Evolutionary conservation across 257 asterid genomes (phyloP).

Genomic region (Henckelia pumila): DNA sequence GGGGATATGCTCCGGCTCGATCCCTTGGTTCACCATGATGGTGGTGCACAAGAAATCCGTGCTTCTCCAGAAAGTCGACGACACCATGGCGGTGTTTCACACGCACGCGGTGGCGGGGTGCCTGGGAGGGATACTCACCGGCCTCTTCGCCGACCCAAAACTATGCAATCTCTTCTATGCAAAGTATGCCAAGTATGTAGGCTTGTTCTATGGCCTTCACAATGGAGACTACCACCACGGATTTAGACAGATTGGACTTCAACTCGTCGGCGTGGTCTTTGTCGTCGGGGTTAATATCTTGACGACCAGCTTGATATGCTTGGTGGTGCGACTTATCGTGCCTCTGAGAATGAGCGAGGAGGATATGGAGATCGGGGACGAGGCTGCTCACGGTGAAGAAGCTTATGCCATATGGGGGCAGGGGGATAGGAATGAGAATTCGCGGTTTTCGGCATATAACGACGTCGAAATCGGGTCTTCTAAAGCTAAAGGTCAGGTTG

Average conservation of each 20-base stretch:
- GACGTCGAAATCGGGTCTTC: constrained; percentile 38
- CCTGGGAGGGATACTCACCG: constrained; percentile 67
- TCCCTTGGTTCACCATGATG: constrained; percentile 86
- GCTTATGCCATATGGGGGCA: constrained; percentile 83
- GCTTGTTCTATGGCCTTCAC: constrained; percentile 53
- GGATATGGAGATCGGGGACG: constrained; percentile 72
- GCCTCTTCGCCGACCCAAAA: constrained; percentile 55
- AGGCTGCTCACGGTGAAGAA: constrained; percentile 77
- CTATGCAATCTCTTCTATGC: constrained; percentile 51
- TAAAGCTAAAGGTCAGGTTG: constrained; percentile 33
- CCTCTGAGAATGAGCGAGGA: constrained; percentile 68
- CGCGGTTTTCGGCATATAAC: constrained; percentile 41
- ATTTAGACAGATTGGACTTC: constrained; percentile 56
- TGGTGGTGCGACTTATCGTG: constrained; percentile 40
- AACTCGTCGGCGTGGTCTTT: constrained; percentile 43
- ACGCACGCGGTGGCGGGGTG: constrained; percentile 72
- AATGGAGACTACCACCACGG: constrained; percentile 30
- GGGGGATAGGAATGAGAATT: constrained; percentile 57
- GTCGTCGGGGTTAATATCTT: constrained; percentile 40
- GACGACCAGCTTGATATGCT: constrained; percentile 50
- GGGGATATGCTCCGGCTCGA: constrained; percentile 74
- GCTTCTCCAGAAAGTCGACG: constrained; percentile 69
- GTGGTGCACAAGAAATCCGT: constrained; percentile 68
- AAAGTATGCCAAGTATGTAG: constrained; percentile 30
- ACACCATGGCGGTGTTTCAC: constrained; percentile 81